Conservation (phyloP, 2,329 filamentous ascomycete genomes). For the Seiridium unicorne region DNA sequence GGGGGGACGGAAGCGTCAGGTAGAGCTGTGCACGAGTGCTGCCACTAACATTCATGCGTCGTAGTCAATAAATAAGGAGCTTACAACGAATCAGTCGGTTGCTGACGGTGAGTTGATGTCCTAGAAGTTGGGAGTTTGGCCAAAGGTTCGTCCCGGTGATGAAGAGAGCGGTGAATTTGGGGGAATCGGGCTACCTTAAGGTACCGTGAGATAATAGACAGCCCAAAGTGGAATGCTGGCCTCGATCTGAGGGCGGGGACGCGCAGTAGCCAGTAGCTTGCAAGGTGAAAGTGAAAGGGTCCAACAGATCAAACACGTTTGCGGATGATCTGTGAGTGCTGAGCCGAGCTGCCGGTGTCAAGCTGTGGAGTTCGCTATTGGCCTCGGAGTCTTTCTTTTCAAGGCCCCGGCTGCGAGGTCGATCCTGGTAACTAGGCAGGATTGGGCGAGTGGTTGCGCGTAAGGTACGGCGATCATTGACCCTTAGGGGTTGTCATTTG, state of each 20-base stretch:
- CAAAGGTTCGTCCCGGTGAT: neutral
- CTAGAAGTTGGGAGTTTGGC: neutral
- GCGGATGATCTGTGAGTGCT: neutral
- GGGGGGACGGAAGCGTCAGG: neutral
- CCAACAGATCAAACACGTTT: conserved; percentile 6
- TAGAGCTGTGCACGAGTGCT: neutral
- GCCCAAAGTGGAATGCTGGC: neutral
- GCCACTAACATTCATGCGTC: neutral
- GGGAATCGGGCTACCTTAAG: neutral
- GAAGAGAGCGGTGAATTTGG: neutral
- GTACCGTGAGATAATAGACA: neutral
- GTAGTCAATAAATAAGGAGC: neutral
- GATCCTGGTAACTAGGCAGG: neutral
- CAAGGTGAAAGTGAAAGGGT: neutral
- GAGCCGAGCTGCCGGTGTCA: conserved; percentile 8
- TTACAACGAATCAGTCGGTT: neutral
- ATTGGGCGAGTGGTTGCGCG: neutral
- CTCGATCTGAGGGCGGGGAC: neutral
- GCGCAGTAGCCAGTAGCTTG: neutral
- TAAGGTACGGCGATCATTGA: conserved; percentile 5
- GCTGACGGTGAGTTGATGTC: neutral
- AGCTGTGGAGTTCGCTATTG: conserved; percentile 2
- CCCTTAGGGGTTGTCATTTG: neutral
- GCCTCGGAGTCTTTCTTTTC: neutral
- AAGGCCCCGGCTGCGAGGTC: neutral